phyloP scores from a whole-genome alignment of 2,329 filamentous ascomycete species.

The Monosporascus ibericus region DNA sequence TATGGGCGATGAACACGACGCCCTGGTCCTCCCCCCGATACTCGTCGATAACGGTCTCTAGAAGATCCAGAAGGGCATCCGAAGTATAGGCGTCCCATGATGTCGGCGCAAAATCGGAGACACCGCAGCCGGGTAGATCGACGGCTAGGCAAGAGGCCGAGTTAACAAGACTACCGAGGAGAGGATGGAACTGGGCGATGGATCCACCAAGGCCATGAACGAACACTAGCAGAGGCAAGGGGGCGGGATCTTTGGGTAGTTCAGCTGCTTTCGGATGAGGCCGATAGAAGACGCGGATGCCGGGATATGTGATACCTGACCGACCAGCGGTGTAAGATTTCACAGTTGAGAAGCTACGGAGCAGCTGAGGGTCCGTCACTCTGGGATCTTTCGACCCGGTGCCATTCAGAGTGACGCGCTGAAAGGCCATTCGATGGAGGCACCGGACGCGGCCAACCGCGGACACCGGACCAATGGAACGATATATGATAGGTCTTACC shows the following conservation, averaged over 20 bases:
- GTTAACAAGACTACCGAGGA: slow-evolving; percentile 76
- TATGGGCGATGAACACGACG: slow-evolving; percentile 79
- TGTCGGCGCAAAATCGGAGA: slow-evolving; percentile 66
- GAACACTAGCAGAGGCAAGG: slow-evolving; percentile 81
- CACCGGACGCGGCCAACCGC: slow-evolving; percentile 17
- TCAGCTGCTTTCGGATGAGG: slow-evolving; percentile 78
- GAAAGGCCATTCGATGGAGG: slow-evolving; percentile 18
- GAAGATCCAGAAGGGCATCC: slow-evolving; percentile 67
- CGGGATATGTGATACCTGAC: slow-evolving; percentile 61
- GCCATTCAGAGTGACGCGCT: slow-evolving; percentile 10
- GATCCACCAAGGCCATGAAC: slow-evolving; percentile 93
- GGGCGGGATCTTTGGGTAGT: slow-evolving; percentile 64
- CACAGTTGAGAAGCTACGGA: slow-evolving; percentile 69
- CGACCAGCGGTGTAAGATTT: slow-evolving; percentile 65
- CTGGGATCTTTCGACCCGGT: slow-evolving; percentile 34
- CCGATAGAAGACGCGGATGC: slow-evolving; percentile 76
- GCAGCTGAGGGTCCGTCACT: slow-evolving; percentile 67
- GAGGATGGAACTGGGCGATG: slow-evolving; percentile 75
- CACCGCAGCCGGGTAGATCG: slow-evolving; percentile 85
- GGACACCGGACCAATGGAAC: slow-evolving; percentile 10
- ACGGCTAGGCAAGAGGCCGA: slow-evolving; percentile 79
- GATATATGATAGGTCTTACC: slow-evolving; percentile 7
- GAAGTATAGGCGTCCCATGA: slow-evolving; percentile 74
- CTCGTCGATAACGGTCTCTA: slow-evolving; percentile 67
- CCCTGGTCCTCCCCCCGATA: slow-evolving; percentile 67